phyloP scores from a whole-genome alignment of 1,284 basidiomycete species.

The Exsudoporus floridanus region DNA sequence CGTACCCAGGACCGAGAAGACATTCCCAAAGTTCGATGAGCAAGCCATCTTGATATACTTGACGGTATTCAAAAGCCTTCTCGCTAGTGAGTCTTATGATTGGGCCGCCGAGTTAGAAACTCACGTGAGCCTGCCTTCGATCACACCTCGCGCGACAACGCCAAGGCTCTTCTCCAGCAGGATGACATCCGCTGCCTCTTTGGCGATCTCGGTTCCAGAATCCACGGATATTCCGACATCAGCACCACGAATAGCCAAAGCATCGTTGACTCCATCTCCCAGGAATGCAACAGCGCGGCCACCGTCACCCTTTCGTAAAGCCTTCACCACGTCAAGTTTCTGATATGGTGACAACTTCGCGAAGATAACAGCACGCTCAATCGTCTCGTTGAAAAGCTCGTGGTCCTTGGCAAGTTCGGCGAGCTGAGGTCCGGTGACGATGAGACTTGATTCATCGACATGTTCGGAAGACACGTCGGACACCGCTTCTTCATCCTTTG shows the following conservation, averaged over 20 bases:
- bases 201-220: conserved; percentile 95
- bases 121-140: conserved; percentile 36
- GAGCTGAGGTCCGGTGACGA: conserved; percentile 34
- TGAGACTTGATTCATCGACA: conserved; percentile 27
- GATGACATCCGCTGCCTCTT: conserved; percentile 97
- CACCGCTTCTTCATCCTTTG: conserved; percentile 31
- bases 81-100: conserved; percentile 14
- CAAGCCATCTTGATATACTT: conserved; percentile 38
- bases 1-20: conserved; percentile 35
- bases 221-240: conserved; percentile 99
- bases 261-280: conserved; percentile 36
- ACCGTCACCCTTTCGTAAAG: conserved; percentile 25
- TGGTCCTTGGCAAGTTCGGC: conserved; percentile 32
- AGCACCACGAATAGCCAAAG: conserved; percentile 47
- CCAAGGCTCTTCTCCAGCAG: conserved; percentile 66
- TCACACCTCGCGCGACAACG: conserved; percentile 33
- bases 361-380: conserved; percentile 35
- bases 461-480: background rate
- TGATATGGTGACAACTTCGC: conserved; percentile 36
- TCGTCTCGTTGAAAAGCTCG: conserved; percentile 28
- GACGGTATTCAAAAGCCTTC: conserved; percentile 33
- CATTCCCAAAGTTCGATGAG: conserved; percentile 35
- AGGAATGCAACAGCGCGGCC: conserved; percentile 35
- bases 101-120: conserved; percentile 1
- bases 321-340: conserved; percentile 36